Percentiles rank a stretch among this genome's conserved stretches.
Evolutionary conservation across 2,329 filamentous ascomycete genomes (phyloP).

Genomic region (Colletotrichum ledebouriae): DNA sequence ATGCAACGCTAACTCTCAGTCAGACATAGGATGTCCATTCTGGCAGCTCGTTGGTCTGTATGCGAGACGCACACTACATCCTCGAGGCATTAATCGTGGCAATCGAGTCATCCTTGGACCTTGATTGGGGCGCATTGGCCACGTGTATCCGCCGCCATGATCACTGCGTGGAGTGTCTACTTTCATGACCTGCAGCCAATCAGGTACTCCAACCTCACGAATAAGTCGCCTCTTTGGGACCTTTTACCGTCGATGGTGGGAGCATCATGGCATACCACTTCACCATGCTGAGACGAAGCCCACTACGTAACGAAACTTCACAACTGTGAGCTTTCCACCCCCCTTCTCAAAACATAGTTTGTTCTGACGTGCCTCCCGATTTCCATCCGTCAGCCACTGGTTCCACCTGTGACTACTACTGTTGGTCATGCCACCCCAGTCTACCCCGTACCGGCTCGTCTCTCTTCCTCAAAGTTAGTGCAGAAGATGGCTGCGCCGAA

Average conservation of each 20-base stretch:
- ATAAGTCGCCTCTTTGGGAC: slow-evolving; percentile 22
- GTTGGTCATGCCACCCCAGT: slow-evolving; percentile 30
- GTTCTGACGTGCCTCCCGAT: slow-evolving; percentile 26
- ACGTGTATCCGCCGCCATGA: slow-evolving; percentile 6
- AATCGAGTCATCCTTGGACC: slow-evolving; percentile 15
- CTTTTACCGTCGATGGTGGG: background rate
- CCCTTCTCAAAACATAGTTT: slow-evolving; percentile 23
- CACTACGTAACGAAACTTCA: background rate
- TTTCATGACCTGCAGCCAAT: slow-evolving; percentile 12
- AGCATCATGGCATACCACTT: background rate
- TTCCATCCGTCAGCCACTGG: slow-evolving; percentile 32
- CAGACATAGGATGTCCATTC: slow-evolving; percentile 18
- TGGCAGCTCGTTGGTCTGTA: slow-evolving; percentile 5
- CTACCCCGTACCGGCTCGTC: slow-evolving; percentile 26
- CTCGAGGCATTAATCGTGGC: slow-evolving; percentile 19
- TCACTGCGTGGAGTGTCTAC: slow-evolving; percentile 2
- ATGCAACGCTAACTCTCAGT: slow-evolving; percentile 22
- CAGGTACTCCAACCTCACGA: background rate
- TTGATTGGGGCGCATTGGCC: slow-evolving; percentile 19
- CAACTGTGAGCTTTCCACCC: slow-evolving; percentile 18
- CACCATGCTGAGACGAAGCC: background rate
- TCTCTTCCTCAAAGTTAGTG: slow-evolving; percentile 32
- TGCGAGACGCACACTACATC: background rate
- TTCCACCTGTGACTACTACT: slow-evolving; percentile 15
- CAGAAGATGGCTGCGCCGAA: slow-evolving; percentile 26